Evolutionary conservation across 2,329 filamentous ascomycete species (phyloP).

Genomic region (Hymenoscyphus infarciens): DNA sequence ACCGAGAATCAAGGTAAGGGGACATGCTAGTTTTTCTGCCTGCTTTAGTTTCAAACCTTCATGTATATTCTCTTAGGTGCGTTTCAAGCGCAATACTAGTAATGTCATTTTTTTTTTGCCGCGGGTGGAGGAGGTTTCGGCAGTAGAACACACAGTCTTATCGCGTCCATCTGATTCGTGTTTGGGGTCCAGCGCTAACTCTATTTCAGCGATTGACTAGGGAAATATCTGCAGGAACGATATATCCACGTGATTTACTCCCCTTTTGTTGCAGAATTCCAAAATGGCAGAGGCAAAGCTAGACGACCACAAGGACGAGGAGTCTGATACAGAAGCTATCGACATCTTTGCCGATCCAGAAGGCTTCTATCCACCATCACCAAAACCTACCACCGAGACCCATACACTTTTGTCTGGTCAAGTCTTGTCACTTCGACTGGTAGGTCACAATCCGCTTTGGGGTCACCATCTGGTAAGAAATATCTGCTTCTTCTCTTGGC

Average conservation of each 20-base stretch:
- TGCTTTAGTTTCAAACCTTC: not conserved
- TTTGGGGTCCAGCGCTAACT: not conserved
- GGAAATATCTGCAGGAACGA: not conserved
- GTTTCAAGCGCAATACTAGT: not conserved
- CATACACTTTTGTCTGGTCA: slow-evolving; percentile 65
- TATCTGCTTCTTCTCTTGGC: not conserved
- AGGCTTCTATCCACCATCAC: slow-evolving; percentile 75
- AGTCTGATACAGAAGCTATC: slow-evolving; percentile 22
- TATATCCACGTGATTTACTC: slow-evolving; percentile 20
- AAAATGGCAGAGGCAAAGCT: slow-evolving; percentile 7
- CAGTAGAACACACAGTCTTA: not conserved
- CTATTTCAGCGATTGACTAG: not conserved
- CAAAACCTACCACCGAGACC: slow-evolving; percentile 67
- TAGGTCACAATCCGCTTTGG: slow-evolving; percentile 85
- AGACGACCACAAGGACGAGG: slow-evolving; percentile 16
- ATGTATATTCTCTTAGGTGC: not conserved
- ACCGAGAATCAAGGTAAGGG: not conserved
- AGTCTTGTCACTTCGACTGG: slow-evolving; percentile 61
- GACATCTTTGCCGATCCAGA: slow-evolving; percentile 76
- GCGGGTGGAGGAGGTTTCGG: too few species aligned
- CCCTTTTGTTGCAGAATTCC: slow-evolving; percentile 9
- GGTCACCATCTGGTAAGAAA: slow-evolving; percentile 63
- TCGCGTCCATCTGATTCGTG: not conserved
- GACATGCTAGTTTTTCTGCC: not conserved
- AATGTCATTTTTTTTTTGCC: not conserved